Evolutionary conservation across 164 flowering plant species (phyloP).

Genomic region (Vitis labrusca): DNA sequence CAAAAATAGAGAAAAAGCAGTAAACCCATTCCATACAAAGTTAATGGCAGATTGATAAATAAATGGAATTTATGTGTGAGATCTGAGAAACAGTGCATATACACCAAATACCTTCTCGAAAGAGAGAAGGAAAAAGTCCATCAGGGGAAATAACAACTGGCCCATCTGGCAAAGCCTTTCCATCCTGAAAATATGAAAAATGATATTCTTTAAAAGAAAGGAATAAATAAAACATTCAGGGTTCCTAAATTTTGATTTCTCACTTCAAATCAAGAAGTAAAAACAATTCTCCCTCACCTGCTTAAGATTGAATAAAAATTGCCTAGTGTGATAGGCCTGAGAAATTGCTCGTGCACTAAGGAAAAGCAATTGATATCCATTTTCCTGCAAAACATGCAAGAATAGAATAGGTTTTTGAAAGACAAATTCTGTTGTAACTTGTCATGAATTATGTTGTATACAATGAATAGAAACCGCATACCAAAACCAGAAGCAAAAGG

Average conservation of each 20-base stretch:
- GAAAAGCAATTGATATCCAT: constrained; percentile 91
- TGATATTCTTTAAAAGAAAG: neutral
- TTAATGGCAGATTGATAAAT: neutral
- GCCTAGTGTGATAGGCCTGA: constrained; percentile 84
- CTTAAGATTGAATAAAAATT: constrained; percentile 81
- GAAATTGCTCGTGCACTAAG: constrained; percentile 97
- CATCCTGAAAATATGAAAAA: constrained; percentile 57
- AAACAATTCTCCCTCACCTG: constrained; percentile 51
- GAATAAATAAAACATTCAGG: neutral
- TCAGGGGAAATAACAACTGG: constrained; percentile 99
- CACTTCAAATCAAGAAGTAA: constrained; percentile 1
- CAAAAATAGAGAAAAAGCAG: too few relatives aligned
- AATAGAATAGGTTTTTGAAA: neutral
- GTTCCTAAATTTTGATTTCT: neutral
- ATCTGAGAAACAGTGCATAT: neutral
- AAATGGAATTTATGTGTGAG: neutral
- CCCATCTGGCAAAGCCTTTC: constrained; percentile 91
- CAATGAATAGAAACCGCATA: neutral
- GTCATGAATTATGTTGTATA: neutral
- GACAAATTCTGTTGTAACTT: neutral
- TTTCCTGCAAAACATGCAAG: constrained; percentile 57
- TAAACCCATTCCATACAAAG: too few relatives aligned
- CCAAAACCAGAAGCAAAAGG: neutral
- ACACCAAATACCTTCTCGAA: constrained; percentile 69
- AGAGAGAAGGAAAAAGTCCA: constrained; percentile 95